A percentile compares a stretch with the other conserved stretches of the same genome.
Conservation (phyloP, 1,284 basidiomycete genomes). For the Sanghuangporus sanghuang region DNA sequence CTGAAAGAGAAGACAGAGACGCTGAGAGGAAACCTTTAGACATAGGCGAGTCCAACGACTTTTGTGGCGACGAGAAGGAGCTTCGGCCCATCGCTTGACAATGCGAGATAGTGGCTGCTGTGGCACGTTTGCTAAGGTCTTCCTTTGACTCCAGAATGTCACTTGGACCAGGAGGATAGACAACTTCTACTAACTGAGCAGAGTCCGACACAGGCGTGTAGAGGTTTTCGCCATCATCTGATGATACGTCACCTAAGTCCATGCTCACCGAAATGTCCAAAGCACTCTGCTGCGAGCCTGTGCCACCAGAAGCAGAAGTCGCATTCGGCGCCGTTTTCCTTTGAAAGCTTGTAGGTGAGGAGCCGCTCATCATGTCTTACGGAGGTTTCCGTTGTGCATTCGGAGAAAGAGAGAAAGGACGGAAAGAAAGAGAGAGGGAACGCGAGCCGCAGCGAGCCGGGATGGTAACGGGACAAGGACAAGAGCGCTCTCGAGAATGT, state of each 20-base stretch:
- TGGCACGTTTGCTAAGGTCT: constrained; percentile 6
- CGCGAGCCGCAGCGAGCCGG: not conserved
- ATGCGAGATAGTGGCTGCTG: not conserved
- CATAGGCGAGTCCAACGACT: not conserved
- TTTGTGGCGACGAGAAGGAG: not conserved
- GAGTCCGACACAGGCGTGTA: constrained; percentile 13
- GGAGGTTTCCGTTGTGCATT: not conserved
- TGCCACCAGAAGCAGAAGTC: constrained; percentile 11
- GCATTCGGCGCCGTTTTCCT: not conserved
- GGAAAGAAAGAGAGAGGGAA: not conserved
- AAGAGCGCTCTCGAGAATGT: not conserved
- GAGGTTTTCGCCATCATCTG: constrained; percentile 15
- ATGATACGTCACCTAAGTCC: constrained; percentile 12
- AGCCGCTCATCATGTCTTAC: not conserved
- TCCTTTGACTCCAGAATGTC: not conserved
- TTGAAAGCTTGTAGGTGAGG: not conserved
- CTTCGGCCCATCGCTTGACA: not conserved
- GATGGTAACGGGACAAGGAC: not conserved
- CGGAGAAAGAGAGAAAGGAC: not conserved
- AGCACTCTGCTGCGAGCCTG: not conserved
- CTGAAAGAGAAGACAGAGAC: not conserved
- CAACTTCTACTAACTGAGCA: constrained; percentile 9
- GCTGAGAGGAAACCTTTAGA: not conserved
- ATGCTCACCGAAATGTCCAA: not conserved
- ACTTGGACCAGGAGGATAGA: constrained; percentile 1